These are phyloP conservation scores for Pholiota conissans DNA, from an alignment of 768 basidiomycete genomes.

Conservation along the genomic window DNA sequence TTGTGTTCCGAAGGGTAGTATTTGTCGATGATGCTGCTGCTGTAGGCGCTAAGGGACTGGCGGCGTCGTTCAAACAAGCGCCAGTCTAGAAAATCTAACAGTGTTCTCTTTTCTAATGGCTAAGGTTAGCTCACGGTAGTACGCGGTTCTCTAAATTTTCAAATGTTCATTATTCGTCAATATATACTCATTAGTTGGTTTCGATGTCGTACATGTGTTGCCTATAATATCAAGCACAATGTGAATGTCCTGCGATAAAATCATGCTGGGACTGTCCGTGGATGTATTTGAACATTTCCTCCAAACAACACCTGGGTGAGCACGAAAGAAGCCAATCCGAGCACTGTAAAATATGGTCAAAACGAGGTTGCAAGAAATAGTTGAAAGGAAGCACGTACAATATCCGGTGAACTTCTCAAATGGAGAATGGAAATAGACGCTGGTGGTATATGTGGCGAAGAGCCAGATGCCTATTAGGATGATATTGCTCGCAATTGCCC, in stretches of 20 bases:
- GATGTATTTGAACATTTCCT: constrained; percentile 1
- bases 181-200: not conserved
- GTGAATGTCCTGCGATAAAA: not conserved
- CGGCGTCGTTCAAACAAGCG: constrained; percentile 14
- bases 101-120: not conserved
- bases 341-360: constrained; percentile 18
- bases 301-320: constrained; percentile 19
- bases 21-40: constrained; percentile 71
- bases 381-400: constrained; percentile 46
- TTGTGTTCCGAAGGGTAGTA: constrained; percentile 64
- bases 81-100: not conserved
- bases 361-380: not conserved
- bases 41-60: constrained; percentile 61
- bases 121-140: not conserved
- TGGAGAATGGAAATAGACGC: constrained; percentile 89
- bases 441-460: constrained; percentile 77
- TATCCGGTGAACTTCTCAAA: constrained; percentile 87
- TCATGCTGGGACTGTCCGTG: not conserved
- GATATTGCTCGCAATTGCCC: constrained; percentile 46
- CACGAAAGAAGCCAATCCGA: constrained; percentile 28
- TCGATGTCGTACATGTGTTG: not conserved
- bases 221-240: not conserved
- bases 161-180: not conserved
- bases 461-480: constrained; percentile 64
- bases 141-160: too few relatives aligned